Evolutionary conservation across 2,329 filamentous ascomycete species (phyloP), one percentile per base, ranked within the genome.

Genomic region (Chrysoporthe deuterocubensis): DNA sequence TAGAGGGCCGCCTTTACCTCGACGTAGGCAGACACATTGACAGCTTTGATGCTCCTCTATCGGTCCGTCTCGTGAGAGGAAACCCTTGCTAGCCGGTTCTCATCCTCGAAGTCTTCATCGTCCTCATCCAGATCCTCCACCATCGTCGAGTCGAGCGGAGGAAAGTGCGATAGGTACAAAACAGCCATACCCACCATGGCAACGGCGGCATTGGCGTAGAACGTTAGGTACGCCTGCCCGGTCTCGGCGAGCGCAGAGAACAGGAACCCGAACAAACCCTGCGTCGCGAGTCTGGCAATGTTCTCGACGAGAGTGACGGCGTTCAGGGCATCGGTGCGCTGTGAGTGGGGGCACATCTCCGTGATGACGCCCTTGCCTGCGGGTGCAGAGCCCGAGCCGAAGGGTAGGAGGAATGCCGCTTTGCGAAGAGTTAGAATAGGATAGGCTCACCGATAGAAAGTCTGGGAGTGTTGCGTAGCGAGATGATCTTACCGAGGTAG

Each of bases 361-460:
- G 91, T 85, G 68, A 92, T 91, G n/a, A 90, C 88, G 0, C 90
- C 90, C 71, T 92, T 93, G 1, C 89, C 89, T 0, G 90, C 89
- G 0, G 89, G 85, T 0, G 89, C 90, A 0, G 90, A 90, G 0
- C 90, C 90, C 0, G 90, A 90, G 0, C 88, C 89, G 42, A 92
- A 86, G 0, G 90, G 90, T 0, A 93, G 81, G 1, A 92, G 74
- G 37, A 87, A 84, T 0, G 89, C 89, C 1, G 90, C 85, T 84
- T 67, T 0, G n/a, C 16, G 3, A 11, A 26, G n/a, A 4, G n/a
- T 50, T 6, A 43, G 32, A 59, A 32, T 46, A 14, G 3, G 32
- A 7, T 2, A 21, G 4, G 9, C 2, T 1, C 11, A 4, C 16
- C 1, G 4, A 9, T 5, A 9, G 34, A 18, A 18, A 34, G 32